Base-by-base conservation (phyloP, 2,329 filamentous ascomycete genomes). In the Shiraia bambusicola region DNA sequence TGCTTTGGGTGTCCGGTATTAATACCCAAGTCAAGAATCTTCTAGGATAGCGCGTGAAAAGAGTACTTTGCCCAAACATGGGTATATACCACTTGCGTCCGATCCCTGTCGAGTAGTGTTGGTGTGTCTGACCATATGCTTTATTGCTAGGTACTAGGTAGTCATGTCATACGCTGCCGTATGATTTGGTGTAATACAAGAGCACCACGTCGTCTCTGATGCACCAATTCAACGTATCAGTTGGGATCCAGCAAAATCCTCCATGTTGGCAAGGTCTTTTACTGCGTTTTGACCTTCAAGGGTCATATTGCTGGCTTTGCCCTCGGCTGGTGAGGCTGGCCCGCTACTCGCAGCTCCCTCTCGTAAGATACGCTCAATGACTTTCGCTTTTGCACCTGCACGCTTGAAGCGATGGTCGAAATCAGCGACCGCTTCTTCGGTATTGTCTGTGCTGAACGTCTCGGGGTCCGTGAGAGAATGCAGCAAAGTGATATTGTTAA, bases 321-420 rank as follows among this genome's bases (percentile, higher is more conserved):
- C 48, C 27, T 27, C 35, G 6, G 29, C 58, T 43, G 54, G 34
- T 3, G 45, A 36, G 79, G 77, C 6, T 6, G 35, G 5, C 9
- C 19, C 9, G 2, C 8, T 4, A 22, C 19, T 22, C 8, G 36
- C 16, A 4, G 34, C 28, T 1, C 34, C 30, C 26, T 69, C 66
- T 0, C 79, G 78, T 17, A 80, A 59, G 8, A 88, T 82, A 46
- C 84, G 84, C 67, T 93, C 86, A 31, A 97, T 83, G 33, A 98
- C 79, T 69, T 92, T 95, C 1, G 81, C 80, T 66, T 95, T 96
- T 3, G 86, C 86, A 54, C 83, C 80, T 3, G 90, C 92, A 50
- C 88, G 81, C 70, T 91, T 93, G 28, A 95, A 64, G 10, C 91
- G 78, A 65, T 96, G 88, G 59, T 98, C 93, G 60, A 95, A 91